A percentile compares a stretch with the other conserved stretches of the same genome.
phyloP scores from a whole-genome alignment of 805 yeast genomes.

The Pichia membranifaciens region DNA sequence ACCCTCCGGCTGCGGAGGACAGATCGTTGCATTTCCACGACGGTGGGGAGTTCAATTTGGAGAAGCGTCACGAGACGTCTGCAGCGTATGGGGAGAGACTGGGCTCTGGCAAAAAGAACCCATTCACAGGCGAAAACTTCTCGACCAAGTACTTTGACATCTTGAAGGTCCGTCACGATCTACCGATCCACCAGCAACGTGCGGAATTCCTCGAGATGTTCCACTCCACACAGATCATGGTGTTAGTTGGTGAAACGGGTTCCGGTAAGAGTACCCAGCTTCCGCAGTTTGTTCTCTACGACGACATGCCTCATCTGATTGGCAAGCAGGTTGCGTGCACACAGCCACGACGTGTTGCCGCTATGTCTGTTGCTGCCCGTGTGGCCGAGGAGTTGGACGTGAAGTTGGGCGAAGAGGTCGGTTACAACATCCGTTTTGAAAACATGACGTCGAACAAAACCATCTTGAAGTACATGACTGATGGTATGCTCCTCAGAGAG shows the following conservation, averaged over 20 bases:
- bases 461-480: conserved; percentile 91
- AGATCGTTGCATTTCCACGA: conserved; percentile 48
- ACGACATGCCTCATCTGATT: conserved; percentile 82
- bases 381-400: conserved; percentile 98
- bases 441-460: conserved; percentile 79
- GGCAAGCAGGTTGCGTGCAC: conserved; percentile 93
- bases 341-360: conserved; percentile 96
- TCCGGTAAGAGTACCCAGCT: conserved; percentile 98
- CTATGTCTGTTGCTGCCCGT: conserved; percentile 96
- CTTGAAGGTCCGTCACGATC: conserved; percentile 68
- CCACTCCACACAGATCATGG: conserved; percentile 90
- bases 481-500: conserved; percentile 95
- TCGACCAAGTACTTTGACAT: conserved; percentile 70
- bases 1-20: conserved; percentile 39
- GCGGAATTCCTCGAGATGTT: conserved; percentile 79
- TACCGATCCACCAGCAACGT: conserved; percentile 93
- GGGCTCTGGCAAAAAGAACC: conserved; percentile 58
- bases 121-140: conserved; percentile 69
- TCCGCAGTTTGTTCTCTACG: conserved; percentile 90
- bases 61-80: conserved; percentile 59
- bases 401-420: conserved; percentile 86
- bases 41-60: conserved; percentile 55
- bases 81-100: conserved; percentile 54
- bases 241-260: conserved; percentile 98
- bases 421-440: conserved; percentile 91